Base-by-base conservation (phyloP, 2,329 filamentous ascomycete species). In the Ascosphaera apis region DNA sequence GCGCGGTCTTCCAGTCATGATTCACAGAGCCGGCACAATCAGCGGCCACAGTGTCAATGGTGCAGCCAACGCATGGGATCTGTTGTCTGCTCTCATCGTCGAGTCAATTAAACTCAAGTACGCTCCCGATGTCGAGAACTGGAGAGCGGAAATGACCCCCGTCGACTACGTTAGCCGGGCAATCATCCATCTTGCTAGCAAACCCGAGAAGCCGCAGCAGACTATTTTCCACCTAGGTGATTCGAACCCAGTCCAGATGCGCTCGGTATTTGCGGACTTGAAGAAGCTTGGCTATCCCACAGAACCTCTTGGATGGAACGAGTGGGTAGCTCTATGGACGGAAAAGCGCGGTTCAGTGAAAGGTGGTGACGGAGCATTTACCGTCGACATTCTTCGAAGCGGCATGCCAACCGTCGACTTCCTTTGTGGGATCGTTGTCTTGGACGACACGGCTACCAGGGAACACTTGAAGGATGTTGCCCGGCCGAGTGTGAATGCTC, bases 61-160 rank as follows among this genome's bases (percentile, higher is more conserved):
- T 33, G 72, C 78, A 4, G 74, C 76, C 1, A 86, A 86, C 45
- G 70, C 76, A 0, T 84, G 73, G 58, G 79, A 86, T 62, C 56
- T 86, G 15, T 58, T 86, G 33, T 80, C 75, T 36, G 78, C 79
- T 0, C 52, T 86, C 38, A 65, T 84, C 17, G 74, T 83, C 1
- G 79, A 84, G 49, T 83, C 78, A 0, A 63, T 84, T 27, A 71
- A 76, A 36, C 62, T 84, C 3, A 77, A 77, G 4, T 67, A 68
- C 43, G 68, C 68, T 1, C 78, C 79, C 0, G 65, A 78, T 36
- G 71, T 83, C 3, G 64, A 75, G 35, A 72, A 72, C 31, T 86
- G 79, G 79, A 69, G 73, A 35, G 68, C 76, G 1, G 79, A 86
- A 55, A 84, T 84, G 78, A 83, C 79, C 0, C 78, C 79, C 0